Percentiles rank a stretch among this genome's conserved stretches.
Evolutionary conservation across 2,329 filamentous ascomycete genomes (phyloP).

Genomic region (Balansia obtecta): DNA sequence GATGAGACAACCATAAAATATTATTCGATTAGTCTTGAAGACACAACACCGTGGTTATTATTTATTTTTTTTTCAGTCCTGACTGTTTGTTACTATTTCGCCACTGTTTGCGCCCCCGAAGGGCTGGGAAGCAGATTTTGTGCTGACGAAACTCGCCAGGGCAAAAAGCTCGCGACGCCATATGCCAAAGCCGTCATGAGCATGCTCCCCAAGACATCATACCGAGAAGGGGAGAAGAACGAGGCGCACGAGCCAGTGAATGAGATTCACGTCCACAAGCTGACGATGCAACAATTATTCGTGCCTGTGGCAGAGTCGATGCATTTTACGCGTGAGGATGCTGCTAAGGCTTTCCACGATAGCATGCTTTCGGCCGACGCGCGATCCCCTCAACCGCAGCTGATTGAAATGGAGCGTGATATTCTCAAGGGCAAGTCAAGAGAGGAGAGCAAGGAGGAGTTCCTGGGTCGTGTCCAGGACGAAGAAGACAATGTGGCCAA

Average conservation of each 20-base stretch:
- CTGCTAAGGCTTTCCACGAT: slow-evolving; percentile 51
- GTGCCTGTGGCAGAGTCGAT: slow-evolving; percentile 51
- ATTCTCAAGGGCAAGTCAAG: slow-evolving; percentile 24
- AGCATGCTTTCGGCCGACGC: slow-evolving; percentile 47
- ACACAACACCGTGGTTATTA: slow-evolving; percentile 72
- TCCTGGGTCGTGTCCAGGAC: slow-evolving; percentile 29
- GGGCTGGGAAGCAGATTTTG: neutral
- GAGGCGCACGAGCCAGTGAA: slow-evolving; percentile 47
- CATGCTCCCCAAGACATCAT: slow-evolving; percentile 68
- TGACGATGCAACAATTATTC: slow-evolving; percentile 53
- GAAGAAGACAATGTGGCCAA: slow-evolving; percentile 28
- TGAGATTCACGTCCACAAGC: slow-evolving; percentile 49
- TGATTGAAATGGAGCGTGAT: slow-evolving; percentile 43
- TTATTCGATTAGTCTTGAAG: slow-evolving; percentile 99
- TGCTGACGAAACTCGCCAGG: slow-evolving; percentile 36
- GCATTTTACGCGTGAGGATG: slow-evolving; percentile 51
- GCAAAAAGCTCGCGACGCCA: slow-evolving; percentile 60
- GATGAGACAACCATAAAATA: slow-evolving; percentile 55
- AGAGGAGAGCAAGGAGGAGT: slow-evolving; percentile 26
- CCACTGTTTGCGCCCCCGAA: neutral
- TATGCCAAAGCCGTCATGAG: slow-evolving; percentile 64
- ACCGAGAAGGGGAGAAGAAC: slow-evolving; percentile 34
- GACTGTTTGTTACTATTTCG: slow-evolving; percentile 25
- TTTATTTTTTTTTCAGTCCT: neutral
- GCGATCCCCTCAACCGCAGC: slow-evolving; percentile 49